Evolutionary conservation across 2,329 filamentous ascomycete genomes (phyloP).

Genomic region (Colletotrichum tropicale): DNA sequence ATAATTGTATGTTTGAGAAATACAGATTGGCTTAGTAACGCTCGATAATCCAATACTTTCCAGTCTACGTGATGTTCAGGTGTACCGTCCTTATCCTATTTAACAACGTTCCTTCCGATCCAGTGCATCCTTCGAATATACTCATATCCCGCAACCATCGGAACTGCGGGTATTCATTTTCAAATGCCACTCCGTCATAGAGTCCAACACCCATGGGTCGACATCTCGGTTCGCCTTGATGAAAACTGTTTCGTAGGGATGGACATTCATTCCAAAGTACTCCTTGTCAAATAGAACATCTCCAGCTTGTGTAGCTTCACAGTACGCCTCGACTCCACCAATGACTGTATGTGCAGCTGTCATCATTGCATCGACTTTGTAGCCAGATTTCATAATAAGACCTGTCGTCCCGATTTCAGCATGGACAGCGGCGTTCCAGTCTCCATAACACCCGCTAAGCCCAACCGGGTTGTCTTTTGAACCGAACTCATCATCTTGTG

Average conservation of each 20-base stretch:
- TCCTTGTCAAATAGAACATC: conserved; percentile 28
- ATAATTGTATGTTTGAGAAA: neutral
- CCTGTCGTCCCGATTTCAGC: conserved; percentile 34
- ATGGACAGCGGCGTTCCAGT: conserved; percentile 28
- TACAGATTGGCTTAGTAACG: neutral
- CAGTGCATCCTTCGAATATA: neutral
- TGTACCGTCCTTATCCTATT: neutral
- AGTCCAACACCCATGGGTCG: conserved; percentile 26
- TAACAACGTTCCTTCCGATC: neutral
- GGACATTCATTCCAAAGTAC: conserved; percentile 36
- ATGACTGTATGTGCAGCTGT: conserved; percentile 26
- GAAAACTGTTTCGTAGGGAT: conserved; percentile 42
- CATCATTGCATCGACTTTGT: conserved; percentile 37
- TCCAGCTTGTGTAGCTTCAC: conserved; percentile 7
- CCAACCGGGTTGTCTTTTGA: conserved; percentile 27
- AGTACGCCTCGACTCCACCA: neutral
- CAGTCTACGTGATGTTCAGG: neutral
- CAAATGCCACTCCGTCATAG: conserved; percentile 33
- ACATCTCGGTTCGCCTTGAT: conserved; percentile 35
- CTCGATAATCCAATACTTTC: neutral
- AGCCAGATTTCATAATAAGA: conserved; percentile 31
- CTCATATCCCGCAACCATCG: conserved; percentile 21
- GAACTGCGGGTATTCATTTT: conserved; percentile 25
- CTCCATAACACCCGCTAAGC: conserved; percentile 31
- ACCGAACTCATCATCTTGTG: conserved; percentile 27